Base-by-base conservation (phyloP, 2,329 filamentous ascomycete species). In the Juglanconis juglandina region DNA sequence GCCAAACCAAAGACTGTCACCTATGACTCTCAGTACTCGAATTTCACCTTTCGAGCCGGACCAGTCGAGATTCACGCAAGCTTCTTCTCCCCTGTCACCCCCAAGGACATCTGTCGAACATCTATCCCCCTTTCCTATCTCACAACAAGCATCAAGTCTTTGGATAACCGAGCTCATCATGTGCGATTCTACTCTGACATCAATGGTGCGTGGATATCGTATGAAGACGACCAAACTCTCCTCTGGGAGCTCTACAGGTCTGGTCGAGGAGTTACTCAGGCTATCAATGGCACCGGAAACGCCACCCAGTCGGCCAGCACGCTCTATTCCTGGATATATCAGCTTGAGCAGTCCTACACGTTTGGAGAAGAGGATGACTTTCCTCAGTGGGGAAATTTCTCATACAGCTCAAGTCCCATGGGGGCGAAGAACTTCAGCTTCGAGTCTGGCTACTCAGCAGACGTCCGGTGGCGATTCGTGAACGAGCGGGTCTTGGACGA, bases 61-160 rank as follows among this genome's bases (percentile, higher is more conserved):
- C 61, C 66, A 7, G 68, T 76, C 33, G 73, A 71, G 48, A 71
- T 81, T 44, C 73, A 68, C 6, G 68, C 79, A 34, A 77, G 76
- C 5, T 80, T 87, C 72, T 77, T 91, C 53, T 91, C 89, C 3
- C 89, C 89, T 2, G 87, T 92, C 50, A 92, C 89, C 0, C 88
- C 89, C 3, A 89, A 87, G 4, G 91, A 89, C 58, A 91, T 88
- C 56, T 77, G 91, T 68, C 83, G 89, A 62, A 89, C 91, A 74
- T 85, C 88, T n/a, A 83, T 92, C 30, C 90, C 91, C 3, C 89
- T 90, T 9, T 86, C 87, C 30, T 94, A 94, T 70, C 70, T 94
- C 57, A 87, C 84, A 4, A 79, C 91, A 35, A 77, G 86, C 68
- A 87, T 90, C 11, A 79, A 84, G 55, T 89, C 89, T 4, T 78